Conservation (phyloP, 2,329 filamentous ascomycete genomes). For the Fusarium sp. region DNA sequence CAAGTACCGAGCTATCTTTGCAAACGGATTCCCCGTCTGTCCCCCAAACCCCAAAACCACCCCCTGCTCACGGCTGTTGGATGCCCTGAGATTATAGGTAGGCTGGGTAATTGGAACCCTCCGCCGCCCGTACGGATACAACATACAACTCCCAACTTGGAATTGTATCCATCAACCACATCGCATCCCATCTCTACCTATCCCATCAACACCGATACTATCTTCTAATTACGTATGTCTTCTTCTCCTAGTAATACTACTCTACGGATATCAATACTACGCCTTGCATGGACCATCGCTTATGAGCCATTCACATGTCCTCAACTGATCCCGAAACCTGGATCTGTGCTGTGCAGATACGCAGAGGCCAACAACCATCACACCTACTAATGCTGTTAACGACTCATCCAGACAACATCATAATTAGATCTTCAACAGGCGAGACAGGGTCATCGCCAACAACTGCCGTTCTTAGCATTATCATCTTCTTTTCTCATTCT, state of each 20-base stretch:
- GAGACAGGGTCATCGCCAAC: constrained; percentile 19
- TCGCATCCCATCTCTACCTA: constrained; percentile 7
- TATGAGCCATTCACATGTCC: constrained; percentile 20
- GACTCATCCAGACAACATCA: neutral
- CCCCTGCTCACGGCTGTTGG: neutral
- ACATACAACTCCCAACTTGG: neutral
- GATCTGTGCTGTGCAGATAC: constrained; percentile 10
- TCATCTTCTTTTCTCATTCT: constrained; percentile 18
- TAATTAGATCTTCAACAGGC: constrained; percentile 7
- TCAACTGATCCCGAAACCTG: constrained; percentile 18
- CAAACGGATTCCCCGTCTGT: constrained; percentile 1
- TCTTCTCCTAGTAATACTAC: neutral
- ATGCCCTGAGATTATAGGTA: neutral
- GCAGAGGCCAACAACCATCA: constrained; percentile 31
- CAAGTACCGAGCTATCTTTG: constrained; percentile 35
- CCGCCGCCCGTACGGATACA: neutral
- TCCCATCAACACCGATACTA: constrained; percentile 7
- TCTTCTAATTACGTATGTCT: neutral
- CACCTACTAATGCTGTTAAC: neutral
- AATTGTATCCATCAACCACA: neutral
- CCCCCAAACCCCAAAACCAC: constrained; percentile 12
- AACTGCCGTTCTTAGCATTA: constrained; percentile 30
- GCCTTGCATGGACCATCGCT: constrained; percentile 10
- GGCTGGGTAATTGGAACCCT: neutral
- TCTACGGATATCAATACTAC: constrained; percentile 2